These are phyloP conservation scores for Tetrahymena elliotti DNA, from an alignment of 73 alveolate genomes.

Conservation along the genomic window DNA sequence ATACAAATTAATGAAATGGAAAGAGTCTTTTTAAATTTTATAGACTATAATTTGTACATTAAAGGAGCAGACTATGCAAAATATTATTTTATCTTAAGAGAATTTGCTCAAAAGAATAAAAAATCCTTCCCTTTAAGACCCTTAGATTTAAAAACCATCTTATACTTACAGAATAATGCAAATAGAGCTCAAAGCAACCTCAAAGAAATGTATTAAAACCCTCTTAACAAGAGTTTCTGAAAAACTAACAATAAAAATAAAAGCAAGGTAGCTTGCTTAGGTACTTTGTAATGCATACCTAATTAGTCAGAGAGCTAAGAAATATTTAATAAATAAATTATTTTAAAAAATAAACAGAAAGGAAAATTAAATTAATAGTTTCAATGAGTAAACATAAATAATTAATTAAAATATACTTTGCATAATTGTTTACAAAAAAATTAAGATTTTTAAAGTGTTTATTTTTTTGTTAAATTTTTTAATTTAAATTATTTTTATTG, in stretches of 20 bases:
- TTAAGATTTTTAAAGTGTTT: too few relatives aligned
- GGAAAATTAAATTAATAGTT: too few relatives aligned
- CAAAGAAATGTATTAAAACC: constrained; percentile 52
- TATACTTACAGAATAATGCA: constrained; percentile 38
- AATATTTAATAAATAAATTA: too few relatives aligned
- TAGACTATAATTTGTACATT: constrained; percentile 80
- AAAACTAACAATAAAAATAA: not conserved
- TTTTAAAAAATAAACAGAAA: too few relatives aligned
- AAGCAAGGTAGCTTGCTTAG: too few relatives aligned
- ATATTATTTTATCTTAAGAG: constrained; percentile 89
- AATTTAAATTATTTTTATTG: too few relatives aligned
- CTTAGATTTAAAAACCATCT: constrained; percentile 58
- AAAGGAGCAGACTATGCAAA: constrained; percentile 94
- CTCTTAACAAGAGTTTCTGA: constrained; percentile 36
- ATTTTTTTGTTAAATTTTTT: too few relatives aligned
- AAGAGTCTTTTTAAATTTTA: constrained; percentile 85
- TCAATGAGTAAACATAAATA: too few relatives aligned
- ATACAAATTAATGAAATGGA: constrained; percentile 93
- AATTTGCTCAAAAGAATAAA: constrained; percentile 74
- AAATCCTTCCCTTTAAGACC: constrained; percentile 63
- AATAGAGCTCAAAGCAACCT: constrained; percentile 63
- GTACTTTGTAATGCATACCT: too few relatives aligned
- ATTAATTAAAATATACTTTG: too few relatives aligned
- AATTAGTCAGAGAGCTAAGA: too few relatives aligned
- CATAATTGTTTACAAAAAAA: too few relatives aligned